phyloP scores from a whole-genome alignment of 2,329 filamentous ascomycete genomes.

The Magnaporthiopsis rhizophila region DNA sequence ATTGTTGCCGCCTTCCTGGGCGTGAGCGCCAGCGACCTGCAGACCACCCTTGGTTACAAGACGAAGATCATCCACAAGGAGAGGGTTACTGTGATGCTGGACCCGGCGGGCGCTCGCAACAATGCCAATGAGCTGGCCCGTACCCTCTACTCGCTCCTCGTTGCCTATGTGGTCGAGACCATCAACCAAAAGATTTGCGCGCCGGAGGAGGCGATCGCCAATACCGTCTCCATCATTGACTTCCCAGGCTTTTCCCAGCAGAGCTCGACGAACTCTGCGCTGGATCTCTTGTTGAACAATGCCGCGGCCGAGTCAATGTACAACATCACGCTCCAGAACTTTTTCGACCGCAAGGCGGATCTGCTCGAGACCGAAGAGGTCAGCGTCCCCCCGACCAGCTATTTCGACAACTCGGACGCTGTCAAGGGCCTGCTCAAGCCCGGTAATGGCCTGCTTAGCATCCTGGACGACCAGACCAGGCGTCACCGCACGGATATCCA shows the following conservation, averaged over 20 bases:
- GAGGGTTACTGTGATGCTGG: slow-evolving; percentile 97
- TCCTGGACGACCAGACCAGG: slow-evolving; percentile 90
- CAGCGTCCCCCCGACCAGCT: slow-evolving; percentile 80
- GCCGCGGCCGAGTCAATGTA: slow-evolving; percentile 88
- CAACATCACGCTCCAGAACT: slow-evolving; percentile 87
- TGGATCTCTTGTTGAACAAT: slow-evolving; percentile 93
- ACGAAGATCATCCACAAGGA: slow-evolving; percentile 95
- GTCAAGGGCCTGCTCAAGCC: slow-evolving; percentile 86
- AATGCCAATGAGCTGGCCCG: slow-evolving; percentile 93
- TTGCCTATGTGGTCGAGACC: slow-evolving; percentile 87
- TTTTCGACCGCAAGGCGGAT: slow-evolving; percentile 91
- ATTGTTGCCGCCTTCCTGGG: slow-evolving; percentile 94
- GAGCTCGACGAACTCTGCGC: slow-evolving; percentile 69
- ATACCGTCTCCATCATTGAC: slow-evolving; percentile 91
- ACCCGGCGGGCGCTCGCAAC: slow-evolving; percentile 78
- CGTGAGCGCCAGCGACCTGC: slow-evolving; percentile 70
- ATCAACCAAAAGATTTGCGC: slow-evolving; percentile 89
- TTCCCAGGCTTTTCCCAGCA: slow-evolving; percentile 92
- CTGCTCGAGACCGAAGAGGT: slow-evolving; percentile 93
- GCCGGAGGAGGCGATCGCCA: slow-evolving; percentile 77
- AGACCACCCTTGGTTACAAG: slow-evolving; percentile 86
- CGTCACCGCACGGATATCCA: slow-evolving; percentile 84
- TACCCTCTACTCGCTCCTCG: slow-evolving; percentile 86
- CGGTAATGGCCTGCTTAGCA: slow-evolving; percentile 86
- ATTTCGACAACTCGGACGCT: slow-evolving; percentile 95